phyloP scores from a whole-genome alignment of 2,329 filamentous ascomycete species.

The Sporothrix mexicana region DNA sequence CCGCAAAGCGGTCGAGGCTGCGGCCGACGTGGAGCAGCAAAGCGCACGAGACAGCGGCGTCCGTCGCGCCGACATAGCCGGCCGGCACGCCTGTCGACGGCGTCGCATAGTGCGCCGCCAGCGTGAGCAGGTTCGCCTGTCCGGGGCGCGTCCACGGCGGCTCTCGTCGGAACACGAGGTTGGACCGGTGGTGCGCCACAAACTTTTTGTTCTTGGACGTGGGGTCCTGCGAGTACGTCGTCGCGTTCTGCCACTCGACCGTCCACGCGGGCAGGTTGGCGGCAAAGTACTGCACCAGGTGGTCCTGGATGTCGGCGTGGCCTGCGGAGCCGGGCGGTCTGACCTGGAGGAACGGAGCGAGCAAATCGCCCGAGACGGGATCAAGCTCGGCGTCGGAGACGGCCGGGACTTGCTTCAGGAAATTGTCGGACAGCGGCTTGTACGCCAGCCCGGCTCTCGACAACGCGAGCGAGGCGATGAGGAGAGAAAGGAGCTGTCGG shows the following conservation, averaged over 20 bases:
- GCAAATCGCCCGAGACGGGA: slow-evolving; percentile 67
- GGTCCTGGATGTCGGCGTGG: slow-evolving; percentile 68
- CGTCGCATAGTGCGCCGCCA: slow-evolving; percentile 86
- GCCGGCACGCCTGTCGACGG: slow-evolving; percentile 65
- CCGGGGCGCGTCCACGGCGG: slow-evolving; percentile 76
- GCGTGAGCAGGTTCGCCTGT: slow-evolving; percentile 72
- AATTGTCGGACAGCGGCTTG: slow-evolving; percentile 65
- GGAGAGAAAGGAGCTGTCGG: background rate
- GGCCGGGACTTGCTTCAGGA: slow-evolving; percentile 66
- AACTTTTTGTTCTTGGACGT: slow-evolving; percentile 12
- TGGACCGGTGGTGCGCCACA: slow-evolving; percentile 70
- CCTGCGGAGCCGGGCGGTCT: slow-evolving; percentile 77
- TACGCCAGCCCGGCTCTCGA: slow-evolving; percentile 44
- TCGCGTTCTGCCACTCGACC: slow-evolving; percentile 76
- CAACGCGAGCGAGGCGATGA: slow-evolving; percentile 41
- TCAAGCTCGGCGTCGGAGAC: slow-evolving; percentile 69
- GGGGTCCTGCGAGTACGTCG: slow-evolving; percentile 47
- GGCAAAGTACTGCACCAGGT: slow-evolving; percentile 75
- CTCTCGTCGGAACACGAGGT: slow-evolving; percentile 77
- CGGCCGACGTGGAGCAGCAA: slow-evolving; percentile 80
- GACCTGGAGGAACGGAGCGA: slow-evolving; percentile 77
- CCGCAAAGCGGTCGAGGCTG: slow-evolving; percentile 72
- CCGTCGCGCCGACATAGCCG: slow-evolving; percentile 83
- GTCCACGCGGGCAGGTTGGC: slow-evolving; percentile 71
- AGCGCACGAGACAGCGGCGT: slow-evolving; percentile 83